Percentiles rank a stretch among this genome's conserved stretches.
Conservation (phyloP, 495 filamentous ascomycete species). For the Letharia columbiana region DNA sequence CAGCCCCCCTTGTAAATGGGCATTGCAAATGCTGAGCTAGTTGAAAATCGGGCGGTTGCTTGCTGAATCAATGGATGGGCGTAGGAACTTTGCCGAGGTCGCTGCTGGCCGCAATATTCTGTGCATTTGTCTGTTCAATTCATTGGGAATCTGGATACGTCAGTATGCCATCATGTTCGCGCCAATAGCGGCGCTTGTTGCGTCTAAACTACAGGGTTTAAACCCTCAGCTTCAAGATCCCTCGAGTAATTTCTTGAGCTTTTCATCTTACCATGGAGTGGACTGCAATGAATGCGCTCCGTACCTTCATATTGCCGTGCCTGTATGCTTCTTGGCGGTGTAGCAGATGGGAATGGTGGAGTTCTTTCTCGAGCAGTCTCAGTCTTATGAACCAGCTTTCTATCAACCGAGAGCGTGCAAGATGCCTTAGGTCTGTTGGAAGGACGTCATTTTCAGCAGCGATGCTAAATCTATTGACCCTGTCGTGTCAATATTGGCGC, state of each 20-base stretch:
- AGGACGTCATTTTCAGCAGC: not conserved
- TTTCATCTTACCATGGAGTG: not conserved
- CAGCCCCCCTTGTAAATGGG: slow-evolving; percentile 39
- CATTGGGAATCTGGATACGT: slow-evolving; percentile 3
- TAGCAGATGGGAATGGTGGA: too few relatives aligned
- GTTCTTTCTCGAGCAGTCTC: too few relatives aligned
- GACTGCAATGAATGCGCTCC: not conserved
- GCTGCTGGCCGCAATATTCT: not conserved
- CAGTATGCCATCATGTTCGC: slow-evolving; percentile 14
- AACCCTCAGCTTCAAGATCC: not conserved
- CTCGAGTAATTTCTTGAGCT: too few relatives aligned
- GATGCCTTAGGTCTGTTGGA: not conserved
- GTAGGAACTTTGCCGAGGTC: not conserved
- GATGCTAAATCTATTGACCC: not conserved
- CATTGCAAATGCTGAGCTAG: slow-evolving; percentile 8
- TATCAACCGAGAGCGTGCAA: not conserved
- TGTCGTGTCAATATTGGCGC: not conserved
- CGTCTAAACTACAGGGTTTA: not conserved
- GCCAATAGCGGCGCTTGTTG: slow-evolving; percentile 9
- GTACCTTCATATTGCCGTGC: not conserved
- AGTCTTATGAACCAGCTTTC: not conserved
- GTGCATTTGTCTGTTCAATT: not conserved
- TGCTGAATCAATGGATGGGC: not conserved
- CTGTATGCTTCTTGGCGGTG: not conserved
- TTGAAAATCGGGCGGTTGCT: not conserved